Conservation (phyloP, 345 rosid species). For the Geranium brycei region DNA sequence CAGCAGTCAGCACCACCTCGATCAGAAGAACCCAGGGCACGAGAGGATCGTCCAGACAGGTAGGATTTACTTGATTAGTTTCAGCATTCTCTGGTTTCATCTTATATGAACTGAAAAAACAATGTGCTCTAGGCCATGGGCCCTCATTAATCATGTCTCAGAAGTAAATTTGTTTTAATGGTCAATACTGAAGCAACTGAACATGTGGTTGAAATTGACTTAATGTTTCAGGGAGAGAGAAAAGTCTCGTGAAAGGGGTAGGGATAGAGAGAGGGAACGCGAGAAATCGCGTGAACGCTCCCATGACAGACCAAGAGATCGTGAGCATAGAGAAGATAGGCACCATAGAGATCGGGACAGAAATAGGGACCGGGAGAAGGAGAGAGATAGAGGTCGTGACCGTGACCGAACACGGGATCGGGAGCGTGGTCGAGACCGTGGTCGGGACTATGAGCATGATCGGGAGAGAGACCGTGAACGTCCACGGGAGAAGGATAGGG, state of each 20-base stretch:
- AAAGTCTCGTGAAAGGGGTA: constrained; percentile 73
- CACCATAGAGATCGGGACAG: constrained; percentile 72
- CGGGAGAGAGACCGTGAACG: constrained; percentile 45
- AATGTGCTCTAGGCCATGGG: background rate
- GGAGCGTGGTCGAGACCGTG: constrained; percentile 32
- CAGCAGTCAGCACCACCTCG: constrained; percentile 42
- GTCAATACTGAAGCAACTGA: background rate
- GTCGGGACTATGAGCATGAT: constrained; percentile 32
- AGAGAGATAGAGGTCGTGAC: constrained; percentile 45
- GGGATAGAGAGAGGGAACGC: constrained; percentile 57
- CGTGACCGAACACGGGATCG: constrained; percentile 29
- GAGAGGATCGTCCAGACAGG: constrained; percentile 62
- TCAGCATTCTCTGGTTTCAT: background rate
- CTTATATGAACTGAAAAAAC: background rate
- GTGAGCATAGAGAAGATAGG: constrained; percentile 69
- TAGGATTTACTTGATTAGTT: constrained; percentile 13
- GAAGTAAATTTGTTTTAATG: background rate
- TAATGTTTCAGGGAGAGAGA: constrained; percentile 29
- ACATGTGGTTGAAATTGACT: constrained; percentile 7
- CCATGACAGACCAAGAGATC: constrained; percentile 70
- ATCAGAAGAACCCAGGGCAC: constrained; percentile 75
- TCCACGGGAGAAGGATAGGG: constrained; percentile 30
- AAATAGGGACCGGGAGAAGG: constrained; percentile 46
- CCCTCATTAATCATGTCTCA: background rate
- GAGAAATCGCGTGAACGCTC: constrained; percentile 69